Base-by-base conservation (phyloP, 495 filamentous ascomycete species). In the Mytilinidion resinicola region DNA sequence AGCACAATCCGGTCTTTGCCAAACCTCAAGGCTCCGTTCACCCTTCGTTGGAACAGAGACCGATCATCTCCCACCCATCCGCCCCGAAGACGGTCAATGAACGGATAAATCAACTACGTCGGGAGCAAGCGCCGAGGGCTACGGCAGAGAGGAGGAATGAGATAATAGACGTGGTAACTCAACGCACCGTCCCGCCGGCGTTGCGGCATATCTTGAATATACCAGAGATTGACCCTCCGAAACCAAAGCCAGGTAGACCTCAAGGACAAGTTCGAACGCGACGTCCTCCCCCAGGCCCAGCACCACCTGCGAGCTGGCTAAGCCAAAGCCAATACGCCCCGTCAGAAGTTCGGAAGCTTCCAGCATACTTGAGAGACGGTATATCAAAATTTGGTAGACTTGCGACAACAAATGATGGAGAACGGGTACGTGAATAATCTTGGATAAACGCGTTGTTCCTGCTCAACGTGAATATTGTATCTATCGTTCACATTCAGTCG, bases 231-330 rank as follows among this genome's bases (percentile, higher is more conserved):
- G 82, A 84, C n/a, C 74, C 81, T 10, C 87, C 86, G 7, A 73
- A 72, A 14, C 86, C 86, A 35, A 83, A 86, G 44, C 76, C 77
- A 20, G 77, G 76, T 53, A 56, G 67, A 34, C 72, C 67, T 65
- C 54, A 75, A 71, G 70, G 70, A 63, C 67, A 78, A 33, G 53
- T 37, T 14, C 53, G 47, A 9, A 42, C n/a, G 9, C 49, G 59
- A 41, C 77, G 82, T 56, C 68, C 75, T 14, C 80, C 81, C 0
- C 73, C 87, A 1, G 89, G 88, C 0, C 88, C 89, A 4, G 78
- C 86, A 9, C 76, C 87, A 17, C 89, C 89, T 1, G 76, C 74
- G 33, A 90, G 86, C 64, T 93, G 89, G 89, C 64, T 62, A 20
- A 36, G 39, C 15, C 11, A 38, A 21, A 68, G 62, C 15, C 11